Base-by-base conservation (phyloP, 139 green algal species). In the Eudorina sp. region DNA sequence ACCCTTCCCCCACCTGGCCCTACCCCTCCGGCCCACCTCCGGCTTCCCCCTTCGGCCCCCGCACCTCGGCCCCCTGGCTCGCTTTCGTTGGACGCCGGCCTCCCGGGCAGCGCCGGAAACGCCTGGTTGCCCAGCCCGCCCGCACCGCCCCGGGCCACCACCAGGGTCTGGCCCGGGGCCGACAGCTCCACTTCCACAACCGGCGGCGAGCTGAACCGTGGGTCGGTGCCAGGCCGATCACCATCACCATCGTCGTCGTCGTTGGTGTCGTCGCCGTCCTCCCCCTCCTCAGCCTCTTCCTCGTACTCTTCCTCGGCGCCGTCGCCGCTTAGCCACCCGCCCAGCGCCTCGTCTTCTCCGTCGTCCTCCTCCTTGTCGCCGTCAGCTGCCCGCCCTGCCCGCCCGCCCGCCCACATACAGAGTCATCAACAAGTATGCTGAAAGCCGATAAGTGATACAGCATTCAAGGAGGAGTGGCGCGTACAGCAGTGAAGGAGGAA, bases 51-150 rank as follows among this genome's bases (percentile, higher is more conserved):
- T 62, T n/a, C n/a, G n/a, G n/a, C n/a, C n/a, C n/a, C n/a, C n/a
- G n/a, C n/a, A 74, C 58, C 79, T 34, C 41, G 58, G 23, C 31
- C 19, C 4, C 79, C 79, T 3, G 13, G 55, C 58, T 85, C 79
- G 40, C 18, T 13, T 2, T 29, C 48, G 25, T 74, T 43, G 40
- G 79, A 41, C 29, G 79, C 27, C 9, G 79, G 79, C 29, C 45
- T 62, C 1, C 45, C 18, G 2, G 81, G 31, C 6, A 51, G 18
- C 43, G 81, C 19, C 45, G 43, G 19, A 34, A 87, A 79, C n/a
- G 81, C 45, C 64, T 36, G 38, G 64, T 87, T 87, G 64, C 81
- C 81, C 18, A 62, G 40, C 40, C 81, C 81, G n/a, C 81, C 81
- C 45, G 40, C 23, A 4, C 81, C 81, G 45, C 81, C 81, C 0